A percentile compares a stretch with the other conserved stretches of the same genome.
Evolutionary conservation across 2,329 filamentous ascomycete species (phyloP).

Genomic region (Penicillium sp.): DNA sequence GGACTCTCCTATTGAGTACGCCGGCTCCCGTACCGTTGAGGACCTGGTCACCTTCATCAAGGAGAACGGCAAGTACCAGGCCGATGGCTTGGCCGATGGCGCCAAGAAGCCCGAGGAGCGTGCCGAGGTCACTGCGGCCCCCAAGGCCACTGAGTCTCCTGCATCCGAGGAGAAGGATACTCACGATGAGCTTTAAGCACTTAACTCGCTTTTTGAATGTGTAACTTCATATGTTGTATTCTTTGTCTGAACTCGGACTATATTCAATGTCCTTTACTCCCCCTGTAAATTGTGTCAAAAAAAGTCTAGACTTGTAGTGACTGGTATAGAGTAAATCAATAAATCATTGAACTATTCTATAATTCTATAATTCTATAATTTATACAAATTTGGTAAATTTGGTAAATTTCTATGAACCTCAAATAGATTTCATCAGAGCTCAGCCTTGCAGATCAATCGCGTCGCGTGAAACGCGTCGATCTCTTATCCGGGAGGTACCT

Average conservation of each 20-base stretch:
- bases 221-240: constrained; percentile 16
- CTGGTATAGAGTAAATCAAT: neutral
- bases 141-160: constrained; percentile 23
- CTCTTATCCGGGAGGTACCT: too few species aligned
- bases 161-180: constrained; percentile 25
- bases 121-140: constrained; percentile 24
- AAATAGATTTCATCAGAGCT: neutral
- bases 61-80: constrained; percentile 89
- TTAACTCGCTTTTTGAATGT: neutral
- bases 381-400: neutral
- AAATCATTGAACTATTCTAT: neutral
- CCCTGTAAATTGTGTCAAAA: too few species aligned
- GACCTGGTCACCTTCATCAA: constrained; percentile 89
- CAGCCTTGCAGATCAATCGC: constrained; percentile 7
- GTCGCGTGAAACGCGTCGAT: constrained; percentile 17
- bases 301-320: neutral
- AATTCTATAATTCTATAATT: neutral
- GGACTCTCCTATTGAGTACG: constrained; percentile 79
- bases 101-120: constrained; percentile 53
- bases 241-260: constrained; percentile 14
- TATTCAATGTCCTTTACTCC: neutral
- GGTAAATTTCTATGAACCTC: neutral
- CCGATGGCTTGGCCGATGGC: constrained; percentile 61
- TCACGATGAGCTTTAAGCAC: constrained; percentile 42
- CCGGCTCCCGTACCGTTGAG: constrained; percentile 81